phyloP scores from a whole-genome alignment of 2,329 filamentous ascomycete species.

The Teratosphaeria viscida region DNA sequence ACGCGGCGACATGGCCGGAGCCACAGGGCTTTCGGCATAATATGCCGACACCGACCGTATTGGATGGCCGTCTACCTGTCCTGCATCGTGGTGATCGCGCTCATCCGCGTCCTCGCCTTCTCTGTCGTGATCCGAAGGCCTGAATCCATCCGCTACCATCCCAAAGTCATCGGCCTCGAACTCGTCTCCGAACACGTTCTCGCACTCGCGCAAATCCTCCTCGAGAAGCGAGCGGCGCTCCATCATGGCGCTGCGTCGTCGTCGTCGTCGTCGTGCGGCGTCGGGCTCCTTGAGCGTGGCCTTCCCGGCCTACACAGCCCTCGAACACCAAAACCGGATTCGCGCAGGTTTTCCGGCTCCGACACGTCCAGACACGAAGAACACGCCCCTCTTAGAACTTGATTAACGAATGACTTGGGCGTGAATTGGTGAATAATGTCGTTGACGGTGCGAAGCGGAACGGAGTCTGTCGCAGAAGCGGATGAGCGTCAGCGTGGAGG shows the following conservation, averaged over 20 bases:
- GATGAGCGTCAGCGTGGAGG: background rate
- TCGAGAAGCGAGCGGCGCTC: slow-evolving; percentile 18
- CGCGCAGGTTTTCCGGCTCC: background rate
- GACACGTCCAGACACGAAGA: background rate
- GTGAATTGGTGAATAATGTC: background rate
- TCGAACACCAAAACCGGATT: background rate
- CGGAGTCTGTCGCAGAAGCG: background rate
- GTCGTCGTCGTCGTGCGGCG: background rate
- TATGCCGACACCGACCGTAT: slow-evolving; percentile 23
- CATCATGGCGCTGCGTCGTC: slow-evolving; percentile 5
- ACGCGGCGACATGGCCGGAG: slow-evolving; percentile 5
- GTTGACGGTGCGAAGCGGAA: background rate
- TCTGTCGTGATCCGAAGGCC: slow-evolving; percentile 28
- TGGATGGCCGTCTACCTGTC: slow-evolving; percentile 14
- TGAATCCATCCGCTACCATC: slow-evolving; percentile 36
- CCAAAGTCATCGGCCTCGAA: slow-evolving; percentile 35
- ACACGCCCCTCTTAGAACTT: background rate
- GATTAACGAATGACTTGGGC: background rate
- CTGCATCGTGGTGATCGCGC: slow-evolving; percentile 9
- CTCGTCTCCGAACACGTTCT: slow-evolving; percentile 41
- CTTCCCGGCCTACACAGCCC: slow-evolving; percentile 2
- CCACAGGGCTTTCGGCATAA: slow-evolving; percentile 15
- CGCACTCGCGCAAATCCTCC: slow-evolving; percentile 22
- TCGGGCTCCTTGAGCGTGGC: background rate
- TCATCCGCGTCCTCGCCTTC: slow-evolving; percentile 11